These are phyloP conservation scores for Whalleya microplaca DNA, from an alignment of 2,329 filamentous ascomycete species.

Conservation along the genomic window DNA sequence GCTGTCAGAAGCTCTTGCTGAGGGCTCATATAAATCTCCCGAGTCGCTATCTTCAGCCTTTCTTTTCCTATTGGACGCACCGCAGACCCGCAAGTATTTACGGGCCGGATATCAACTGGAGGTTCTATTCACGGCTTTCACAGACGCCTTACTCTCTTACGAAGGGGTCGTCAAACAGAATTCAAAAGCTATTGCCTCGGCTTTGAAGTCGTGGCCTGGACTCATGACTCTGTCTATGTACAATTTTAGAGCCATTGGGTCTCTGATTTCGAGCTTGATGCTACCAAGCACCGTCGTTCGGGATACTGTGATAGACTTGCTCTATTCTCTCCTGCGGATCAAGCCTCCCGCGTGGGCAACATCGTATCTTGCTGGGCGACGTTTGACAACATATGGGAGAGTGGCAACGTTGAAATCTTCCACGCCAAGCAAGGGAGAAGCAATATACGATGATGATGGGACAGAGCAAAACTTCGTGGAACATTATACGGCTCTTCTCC, in stretches of 20 bases:
- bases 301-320: conserved; percentile 83
- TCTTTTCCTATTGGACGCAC: conserved; percentile 85
- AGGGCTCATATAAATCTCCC: conserved; percentile 89
- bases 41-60: conserved; percentile 89
- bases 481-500: conserved; percentile 87
- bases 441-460: conserved; percentile 65
- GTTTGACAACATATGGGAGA: conserved; percentile 94
- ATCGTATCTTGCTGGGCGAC: conserved; percentile 88
- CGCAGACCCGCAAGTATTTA: conserved; percentile 79
- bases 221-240: conserved; percentile 88
- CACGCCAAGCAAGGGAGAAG: conserved; percentile 52
- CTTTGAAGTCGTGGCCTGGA: conserved; percentile 92
- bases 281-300: conserved; percentile 59
- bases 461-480: conserved; percentile 85
- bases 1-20: conserved; percentile 87
- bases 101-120: conserved; percentile 88
- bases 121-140: conserved; percentile 88
- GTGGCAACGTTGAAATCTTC: conserved; percentile 78
- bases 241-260: conserved; percentile 81
- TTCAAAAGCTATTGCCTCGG: conserved; percentile 86
- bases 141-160: conserved; percentile 71
- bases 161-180: conserved; percentile 77
- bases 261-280: conserved; percentile 69
- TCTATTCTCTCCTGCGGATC: conserved; percentile 81
- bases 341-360: conserved; percentile 95